A percentile compares a stretch with the other conserved stretches of the same genome.
These are phyloP conservation scores for Monosporascus sp. DNA, from an alignment of 2,329 filamentous ascomycete species.

Conservation along the genomic window DNA sequence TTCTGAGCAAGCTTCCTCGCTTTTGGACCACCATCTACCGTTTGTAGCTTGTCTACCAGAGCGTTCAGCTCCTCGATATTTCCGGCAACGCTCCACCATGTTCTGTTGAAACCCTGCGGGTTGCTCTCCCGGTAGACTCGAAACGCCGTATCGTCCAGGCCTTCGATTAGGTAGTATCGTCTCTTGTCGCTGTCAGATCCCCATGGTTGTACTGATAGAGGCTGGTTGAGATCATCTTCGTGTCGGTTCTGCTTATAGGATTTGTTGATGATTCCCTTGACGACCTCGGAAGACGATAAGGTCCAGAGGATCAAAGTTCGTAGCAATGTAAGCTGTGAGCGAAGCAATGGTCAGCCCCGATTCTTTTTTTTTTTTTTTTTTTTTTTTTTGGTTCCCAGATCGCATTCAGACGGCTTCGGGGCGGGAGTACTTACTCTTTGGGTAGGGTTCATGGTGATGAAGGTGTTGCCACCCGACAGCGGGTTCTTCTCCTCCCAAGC, in stretches of 20 bases:
- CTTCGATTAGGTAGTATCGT: slow-evolving; percentile 90
- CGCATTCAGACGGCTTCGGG: too few species aligned
- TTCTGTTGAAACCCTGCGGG: slow-evolving; percentile 66
- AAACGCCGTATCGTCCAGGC: slow-evolving; percentile 89
- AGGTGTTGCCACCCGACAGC: slow-evolving; percentile 72
- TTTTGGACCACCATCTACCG: slow-evolving; percentile 73
- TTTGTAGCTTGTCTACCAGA: slow-evolving; percentile 71
- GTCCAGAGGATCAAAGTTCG: slow-evolving; percentile 84
- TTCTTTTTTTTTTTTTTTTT: neutral
- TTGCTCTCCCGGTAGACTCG: slow-evolving; percentile 93
- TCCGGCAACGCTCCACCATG: slow-evolving; percentile 92
- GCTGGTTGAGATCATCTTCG: slow-evolving; percentile 75
- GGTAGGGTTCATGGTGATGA: slow-evolving; percentile 74
- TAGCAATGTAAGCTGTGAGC: slow-evolving; percentile 69
- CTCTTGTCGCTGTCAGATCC: slow-evolving; percentile 85
- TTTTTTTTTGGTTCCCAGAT: neutral
- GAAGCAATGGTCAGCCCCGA: slow-evolving; percentile 10
- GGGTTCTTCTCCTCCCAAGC: slow-evolving; percentile 82
- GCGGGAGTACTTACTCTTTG: slow-evolving; percentile 61
- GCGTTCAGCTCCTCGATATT: slow-evolving; percentile 78
- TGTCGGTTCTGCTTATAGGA: slow-evolving; percentile 85
- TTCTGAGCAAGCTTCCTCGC: slow-evolving; percentile 73
- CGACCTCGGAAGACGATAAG: slow-evolving; percentile 77
- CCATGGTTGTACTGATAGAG: slow-evolving; percentile 86
- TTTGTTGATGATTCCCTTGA: slow-evolving; percentile 78